Evolutionary conservation across 805 yeast genomes (phyloP), one percentile per base, ranked within the genome.

Genomic region (Yamadazyma philogaea): DNA sequence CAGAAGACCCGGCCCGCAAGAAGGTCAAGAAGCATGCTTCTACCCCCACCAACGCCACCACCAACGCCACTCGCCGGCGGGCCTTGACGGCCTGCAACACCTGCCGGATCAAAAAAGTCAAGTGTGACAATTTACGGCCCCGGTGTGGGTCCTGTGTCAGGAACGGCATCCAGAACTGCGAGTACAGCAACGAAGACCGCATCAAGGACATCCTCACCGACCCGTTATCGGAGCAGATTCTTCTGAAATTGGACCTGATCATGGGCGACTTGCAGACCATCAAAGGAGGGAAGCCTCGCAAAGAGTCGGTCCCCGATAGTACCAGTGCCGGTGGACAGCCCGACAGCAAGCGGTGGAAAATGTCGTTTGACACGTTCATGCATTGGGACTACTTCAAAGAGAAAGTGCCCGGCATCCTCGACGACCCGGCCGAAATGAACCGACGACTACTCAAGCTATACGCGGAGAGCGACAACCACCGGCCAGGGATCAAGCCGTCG

Each of bases 21-120:
- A 34, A 34, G 26, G 14, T 15, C 8, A 43, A 45, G 14, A 19
- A 26, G 18, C 15, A 4, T 3, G 12, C 32, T 3, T n/a, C n/a
- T n/a, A n/a, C n/a, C n/a, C n/a, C n/a, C n/a, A n/a, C n/a, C n/a
- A n/a, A n/a, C n/a, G n/a, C n/a, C n/a, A n/a, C n/a, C n/a, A n/a
- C n/a, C n/a, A 12, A 11, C 20, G 44, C 45, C 17, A 52, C 60
- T 6, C 34, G 71, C 20, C 60, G 56, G 40, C 40, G 69, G 39
- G 67, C 68, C 0, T 47, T 62, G n/a, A 64, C 72, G 0, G 72
- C 72, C 0, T 66, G 72, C 48, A 69, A 64, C 44, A 55, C 60
- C 6, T 66, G 71, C 43, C 51, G 71, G 34, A 42, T 57, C 19
- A 63, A 63, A 43, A 66, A 66, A 42, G 60, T 63, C 42, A 63